phyloP scores from a whole-genome alignment of 495 filamentous ascomycete genomes.

The Penicillium ucsense region DNA sequence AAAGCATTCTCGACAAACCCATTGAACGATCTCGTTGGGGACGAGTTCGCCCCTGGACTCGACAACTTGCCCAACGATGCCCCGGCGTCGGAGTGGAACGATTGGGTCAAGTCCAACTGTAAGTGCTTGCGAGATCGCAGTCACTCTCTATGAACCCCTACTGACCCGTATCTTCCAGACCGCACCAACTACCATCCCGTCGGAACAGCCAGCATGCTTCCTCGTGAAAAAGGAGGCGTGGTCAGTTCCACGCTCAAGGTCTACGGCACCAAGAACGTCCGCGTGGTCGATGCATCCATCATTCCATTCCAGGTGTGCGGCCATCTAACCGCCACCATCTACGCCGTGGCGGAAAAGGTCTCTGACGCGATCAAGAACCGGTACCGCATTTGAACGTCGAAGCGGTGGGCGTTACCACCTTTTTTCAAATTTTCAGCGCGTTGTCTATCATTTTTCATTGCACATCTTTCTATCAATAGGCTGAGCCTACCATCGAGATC shows the following conservation, averaged over 20 bases:
- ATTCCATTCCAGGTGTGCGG: slow-evolving; percentile 45
- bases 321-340: slow-evolving; percentile 44
- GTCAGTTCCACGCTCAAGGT: slow-evolving; percentile 33
- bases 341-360: slow-evolving; percentile 51
- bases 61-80: slow-evolving; percentile 10
- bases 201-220: slow-evolving; percentile 48
- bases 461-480: no score
- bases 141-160: background rate
- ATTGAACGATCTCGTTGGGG: slow-evolving; percentile 10
- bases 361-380: slow-evolving; percentile 26
- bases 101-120: slow-evolving; percentile 16
- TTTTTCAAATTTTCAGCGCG: no score
- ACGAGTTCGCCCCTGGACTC: slow-evolving; percentile 11
- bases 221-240: slow-evolving; percentile 42
- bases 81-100: slow-evolving; percentile 6
- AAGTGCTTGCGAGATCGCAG: background rate
- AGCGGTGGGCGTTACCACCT: no score
- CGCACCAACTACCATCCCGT: slow-evolving; percentile 28
- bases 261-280: slow-evolving; percentile 38
- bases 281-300: slow-evolving; percentile 47
- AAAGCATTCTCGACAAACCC: slow-evolving; percentile 8
- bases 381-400: slow-evolving; percentile 1
- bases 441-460: no score
- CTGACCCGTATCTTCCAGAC: slow-evolving; percentile 15
- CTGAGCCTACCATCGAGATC: no score